Evolutionary conservation across 768 basidiomycete genomes (phyloP).

Genomic region (Cyathus striatus): DNA sequence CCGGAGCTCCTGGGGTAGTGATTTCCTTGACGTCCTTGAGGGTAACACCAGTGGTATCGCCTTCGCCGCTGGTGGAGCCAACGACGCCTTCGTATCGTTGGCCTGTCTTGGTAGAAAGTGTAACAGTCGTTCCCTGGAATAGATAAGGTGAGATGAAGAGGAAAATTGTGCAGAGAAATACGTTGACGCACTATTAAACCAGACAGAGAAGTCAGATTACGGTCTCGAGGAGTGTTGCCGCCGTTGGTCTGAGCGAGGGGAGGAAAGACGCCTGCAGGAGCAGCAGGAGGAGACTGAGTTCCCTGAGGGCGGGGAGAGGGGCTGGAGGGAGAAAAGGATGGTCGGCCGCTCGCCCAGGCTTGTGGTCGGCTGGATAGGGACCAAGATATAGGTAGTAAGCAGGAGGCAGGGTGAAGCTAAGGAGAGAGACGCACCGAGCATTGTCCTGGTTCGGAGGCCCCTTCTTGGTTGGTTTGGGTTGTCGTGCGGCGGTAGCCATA

Average conservation of each 20-base stretch:
- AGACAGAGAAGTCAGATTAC: constrained; percentile 57
- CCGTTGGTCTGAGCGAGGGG: constrained; percentile 46
- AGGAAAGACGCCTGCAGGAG: constrained; percentile 37
- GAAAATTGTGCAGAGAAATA: constrained; percentile 3
- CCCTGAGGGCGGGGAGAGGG: constrained; percentile 30
- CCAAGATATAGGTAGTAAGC: constrained; percentile 9
- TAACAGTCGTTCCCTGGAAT: constrained; percentile 69
- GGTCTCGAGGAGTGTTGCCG: constrained; percentile 48
- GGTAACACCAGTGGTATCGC: constrained; percentile 66
- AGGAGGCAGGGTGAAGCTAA: too few species aligned
- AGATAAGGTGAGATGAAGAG: constrained; percentile 3
- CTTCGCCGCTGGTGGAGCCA: constrained; percentile 52
- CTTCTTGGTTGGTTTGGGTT: constrained; percentile 60
- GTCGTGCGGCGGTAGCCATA: constrained; percentile 66
- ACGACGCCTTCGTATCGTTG: constrained; percentile 75
- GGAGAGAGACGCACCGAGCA: constrained; percentile 39
- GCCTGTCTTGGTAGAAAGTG: constrained; percentile 65
- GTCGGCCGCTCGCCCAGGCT: constrained; percentile 68
- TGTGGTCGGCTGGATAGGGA: constrained; percentile 23
- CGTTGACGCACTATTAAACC: constrained; percentile 61
- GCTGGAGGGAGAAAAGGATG: constrained; percentile 59
- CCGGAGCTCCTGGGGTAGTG: constrained; percentile 56
- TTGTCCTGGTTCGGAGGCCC: constrained; percentile 52
- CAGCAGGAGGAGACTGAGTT: constrained; percentile 24
- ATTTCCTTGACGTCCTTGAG: constrained; percentile 78